Base-by-base conservation (phyloP, 768 basidiomycete genomes). In the Termitomyces sp. region DNA sequence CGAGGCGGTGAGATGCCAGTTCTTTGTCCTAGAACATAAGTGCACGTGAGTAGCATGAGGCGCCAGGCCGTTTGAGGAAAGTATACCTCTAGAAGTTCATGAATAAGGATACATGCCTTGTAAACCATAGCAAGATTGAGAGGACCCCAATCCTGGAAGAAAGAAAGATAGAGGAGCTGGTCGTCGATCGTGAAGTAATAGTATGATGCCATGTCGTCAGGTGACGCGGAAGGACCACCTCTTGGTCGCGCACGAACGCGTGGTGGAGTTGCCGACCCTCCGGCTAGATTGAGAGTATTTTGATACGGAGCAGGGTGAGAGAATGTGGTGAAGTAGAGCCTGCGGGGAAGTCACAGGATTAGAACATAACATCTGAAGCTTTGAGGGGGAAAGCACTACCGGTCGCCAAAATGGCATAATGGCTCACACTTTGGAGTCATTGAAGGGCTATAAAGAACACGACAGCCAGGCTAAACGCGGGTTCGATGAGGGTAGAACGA, bases 101-200 rank as follows among this genome's bases (percentile, higher is more conserved):
- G 94, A 56, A 95, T 87, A 61, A 93, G 82, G 35, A 96, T 91
- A 72, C 94, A 95, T 31, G 86, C 89, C 71, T 89, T 92, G 76
- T 92, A 94, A 33, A 94, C 89, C 89, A 90, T 91, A n/a, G 89
- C 86, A 40, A 94, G 78, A 68, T 94, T 94, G 53, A 94, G 77
- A 31, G 94, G 94, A 14, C 94, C 94, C 86, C 91, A 95, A 70
- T 97, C 94, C 68, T 93, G 86, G 70, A 89, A 95, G 80, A 97
- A 97, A 33, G 89, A 91, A 62, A 94, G 81, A 75, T 97, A 97
- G 63, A 89, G 80, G 38, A 97, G 80, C 62, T 93, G 89, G 77
- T 94, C 88, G 72, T 97, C 94, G 74, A 96, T 84, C 55, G 89
- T 91, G 76, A 96, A 94, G 74, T 88, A 96, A 73, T 91, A 91